Conservation (phyloP, 176 grass and related monocot species). For the Oryza rufipogon region DNA sequence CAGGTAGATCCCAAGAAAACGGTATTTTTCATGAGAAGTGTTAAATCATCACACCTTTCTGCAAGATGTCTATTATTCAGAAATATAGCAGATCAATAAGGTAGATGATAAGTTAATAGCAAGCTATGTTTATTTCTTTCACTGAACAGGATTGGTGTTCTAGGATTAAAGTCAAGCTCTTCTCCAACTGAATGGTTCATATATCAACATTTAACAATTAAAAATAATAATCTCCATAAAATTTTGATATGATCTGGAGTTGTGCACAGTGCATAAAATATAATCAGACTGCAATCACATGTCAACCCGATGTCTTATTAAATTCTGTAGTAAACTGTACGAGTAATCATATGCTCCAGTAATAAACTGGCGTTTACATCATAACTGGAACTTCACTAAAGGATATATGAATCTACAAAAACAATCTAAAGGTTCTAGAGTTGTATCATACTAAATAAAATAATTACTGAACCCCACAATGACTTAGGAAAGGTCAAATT, state of each 20-base stretch:
- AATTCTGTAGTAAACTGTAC: slow-evolving; percentile 22
- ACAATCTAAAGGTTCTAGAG: slow-evolving; percentile 38
- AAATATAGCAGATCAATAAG: slow-evolving; percentile 23
- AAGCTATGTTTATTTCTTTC: slow-evolving; percentile 23
- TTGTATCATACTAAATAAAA: slow-evolving; percentile 16
- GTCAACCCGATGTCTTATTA: slow-evolving; percentile 15
- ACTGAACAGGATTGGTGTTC: slow-evolving; percentile 27
- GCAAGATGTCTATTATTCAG: slow-evolving; percentile 12
- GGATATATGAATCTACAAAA: not conserved
- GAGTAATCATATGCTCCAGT: slow-evolving; percentile 13
- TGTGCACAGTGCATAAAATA: slow-evolving; percentile 32
- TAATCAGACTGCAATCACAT: slow-evolving; percentile 22
- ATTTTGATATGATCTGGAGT: slow-evolving; percentile 31
- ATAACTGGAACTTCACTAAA: slow-evolving; percentile 28
- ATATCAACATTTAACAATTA: slow-evolving; percentile 16
- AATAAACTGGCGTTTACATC: slow-evolving; percentile 34
- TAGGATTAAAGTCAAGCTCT: slow-evolving; percentile 31
- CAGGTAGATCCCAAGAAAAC: not conserved
- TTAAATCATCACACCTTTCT: slow-evolving; percentile 15
- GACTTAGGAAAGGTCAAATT: slow-evolving; percentile 19
- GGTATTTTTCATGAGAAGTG: slow-evolving; percentile 2
- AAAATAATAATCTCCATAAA: slow-evolving; percentile 10
- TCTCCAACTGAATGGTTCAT: slow-evolving; percentile 32
- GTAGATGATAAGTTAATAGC: slow-evolving; percentile 19
- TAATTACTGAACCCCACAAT: slow-evolving; percentile 18